Percentiles rank a stretch among this genome's conserved stretches.
phyloP scores from a whole-genome alignment of 2,329 filamentous ascomycete genomes.

The Cyanodermella asteris region DNA sequence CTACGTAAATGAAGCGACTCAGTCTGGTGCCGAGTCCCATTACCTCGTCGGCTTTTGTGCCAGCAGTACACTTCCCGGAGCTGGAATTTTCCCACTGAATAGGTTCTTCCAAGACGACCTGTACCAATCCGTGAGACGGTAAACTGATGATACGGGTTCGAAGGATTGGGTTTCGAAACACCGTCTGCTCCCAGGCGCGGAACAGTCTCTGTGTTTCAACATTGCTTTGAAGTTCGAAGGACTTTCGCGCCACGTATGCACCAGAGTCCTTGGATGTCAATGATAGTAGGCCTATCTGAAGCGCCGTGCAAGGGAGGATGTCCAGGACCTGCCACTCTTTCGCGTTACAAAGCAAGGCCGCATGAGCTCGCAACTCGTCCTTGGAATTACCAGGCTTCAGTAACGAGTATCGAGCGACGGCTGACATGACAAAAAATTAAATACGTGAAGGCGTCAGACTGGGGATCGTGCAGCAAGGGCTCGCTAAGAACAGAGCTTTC shows the following conservation, averaged over 20 bases:
- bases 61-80: too few relatives aligned
- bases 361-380: constrained; percentile 12
- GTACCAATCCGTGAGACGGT: constrained; percentile 14
- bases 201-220: constrained; percentile 17
- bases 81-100: too few relatives aligned
- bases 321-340: constrained; percentile 13
- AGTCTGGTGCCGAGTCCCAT: constrained; percentile 3
- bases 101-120: constrained; percentile 17
- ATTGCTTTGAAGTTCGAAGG: constrained; percentile 17
- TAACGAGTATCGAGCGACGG: too few relatives aligned
- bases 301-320: constrained; percentile 21
- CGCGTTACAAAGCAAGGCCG: constrained; percentile 13
- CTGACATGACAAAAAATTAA: too few relatives aligned
- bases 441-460: too few relatives aligned
- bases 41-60: constrained; percentile 1
- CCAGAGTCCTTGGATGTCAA: constrained; percentile 26
- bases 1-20: constrained; percentile 2
- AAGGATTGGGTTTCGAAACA: background rate
- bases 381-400: too few relatives aligned
- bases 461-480: too few relatives aligned
- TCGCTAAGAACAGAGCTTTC: too few relatives aligned
- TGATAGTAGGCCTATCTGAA: constrained; percentile 23
- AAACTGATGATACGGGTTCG: constrained; percentile 8
- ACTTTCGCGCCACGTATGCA: constrained; percentile 26
- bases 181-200: constrained; percentile 1